Evolutionary conservation across 139 green algal genomes (phyloP).

Genomic region (Picochlorum sp.): DNA sequence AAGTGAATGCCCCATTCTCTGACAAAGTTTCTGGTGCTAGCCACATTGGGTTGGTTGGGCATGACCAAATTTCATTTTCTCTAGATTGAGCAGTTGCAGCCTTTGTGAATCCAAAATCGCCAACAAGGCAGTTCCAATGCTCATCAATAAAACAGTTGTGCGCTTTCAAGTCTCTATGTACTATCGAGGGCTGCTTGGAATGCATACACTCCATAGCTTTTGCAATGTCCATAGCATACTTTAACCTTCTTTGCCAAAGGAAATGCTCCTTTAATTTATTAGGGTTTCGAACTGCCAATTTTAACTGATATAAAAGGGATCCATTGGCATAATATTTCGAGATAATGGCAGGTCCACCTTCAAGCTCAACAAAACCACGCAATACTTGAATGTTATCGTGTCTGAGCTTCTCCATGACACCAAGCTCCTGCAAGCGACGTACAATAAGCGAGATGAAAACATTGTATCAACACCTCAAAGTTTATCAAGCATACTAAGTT

Average conservation of each 20-base stretch:
- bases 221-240: background rate
- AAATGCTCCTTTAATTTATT: background rate
- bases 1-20: background rate
- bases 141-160: constrained; percentile 6
- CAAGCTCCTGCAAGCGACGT: too few relatives aligned
- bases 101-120: constrained; percentile 4
- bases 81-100: background rate
- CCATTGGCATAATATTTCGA: background rate
- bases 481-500: too few relatives aligned
- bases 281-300: background rate
- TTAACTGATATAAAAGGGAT: background rate
- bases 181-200: background rate
- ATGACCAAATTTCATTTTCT: background rate
- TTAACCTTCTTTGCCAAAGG: background rate
- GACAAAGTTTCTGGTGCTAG: constrained; percentile 3
- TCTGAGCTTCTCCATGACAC: background rate
- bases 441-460: too few relatives aligned
- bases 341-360: background rate
- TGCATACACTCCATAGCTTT: constrained; percentile 5
- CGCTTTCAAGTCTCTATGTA: constrained; percentile 9
- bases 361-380: background rate
- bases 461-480: too few relatives aligned
- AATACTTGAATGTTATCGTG: constrained; percentile 8
- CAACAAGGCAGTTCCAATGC: background rate
- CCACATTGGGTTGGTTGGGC: constrained; percentile 1